Evolutionary conservation across 2,329 filamentous ascomycete species (phyloP).

Genomic region (Seiridium unicorne): DNA sequence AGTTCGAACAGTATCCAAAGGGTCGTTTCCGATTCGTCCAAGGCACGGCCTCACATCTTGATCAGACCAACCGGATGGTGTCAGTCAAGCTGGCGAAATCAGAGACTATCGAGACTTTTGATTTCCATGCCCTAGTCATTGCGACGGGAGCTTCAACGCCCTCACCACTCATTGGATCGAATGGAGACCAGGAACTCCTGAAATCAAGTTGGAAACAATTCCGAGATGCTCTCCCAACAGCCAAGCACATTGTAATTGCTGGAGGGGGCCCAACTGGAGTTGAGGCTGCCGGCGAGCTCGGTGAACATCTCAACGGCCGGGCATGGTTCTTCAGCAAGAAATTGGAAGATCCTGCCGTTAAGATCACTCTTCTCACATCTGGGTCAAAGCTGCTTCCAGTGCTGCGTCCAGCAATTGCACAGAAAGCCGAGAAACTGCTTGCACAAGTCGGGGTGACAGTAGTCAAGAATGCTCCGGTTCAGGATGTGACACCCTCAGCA

Average conservation of each 20-base stretch:
- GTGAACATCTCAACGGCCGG: conserved; percentile 48
- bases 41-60: conserved; percentile 34
- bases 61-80: conserved; percentile 32
- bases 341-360: conserved; percentile 31
- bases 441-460: conserved; percentile 45
- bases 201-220: conserved; percentile 35
- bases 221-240: conserved; percentile 33
- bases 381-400: conserved; percentile 36
- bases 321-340: conserved; percentile 34
- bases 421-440: conserved; percentile 38
- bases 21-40: conserved; percentile 39
- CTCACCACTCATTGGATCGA: conserved; percentile 42
- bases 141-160: conserved; percentile 45
- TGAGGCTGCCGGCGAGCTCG: conserved; percentile 48
- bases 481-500: conserved; percentile 23
- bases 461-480: conserved; percentile 38
- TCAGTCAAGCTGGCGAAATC: conserved; percentile 17
- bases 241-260: conserved; percentile 41
- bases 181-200: conserved; percentile 29
- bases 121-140: conserved; percentile 45
- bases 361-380: conserved; percentile 43
- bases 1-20: conserved; percentile 37
- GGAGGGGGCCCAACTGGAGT: conserved; percentile 43
- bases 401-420: conserved; percentile 35
- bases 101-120: conserved; percentile 17